These are phyloP conservation scores for Isoetes taiwanensis DNA, from an alignment of 75 land plant genomes.

Conservation along the genomic window DNA sequence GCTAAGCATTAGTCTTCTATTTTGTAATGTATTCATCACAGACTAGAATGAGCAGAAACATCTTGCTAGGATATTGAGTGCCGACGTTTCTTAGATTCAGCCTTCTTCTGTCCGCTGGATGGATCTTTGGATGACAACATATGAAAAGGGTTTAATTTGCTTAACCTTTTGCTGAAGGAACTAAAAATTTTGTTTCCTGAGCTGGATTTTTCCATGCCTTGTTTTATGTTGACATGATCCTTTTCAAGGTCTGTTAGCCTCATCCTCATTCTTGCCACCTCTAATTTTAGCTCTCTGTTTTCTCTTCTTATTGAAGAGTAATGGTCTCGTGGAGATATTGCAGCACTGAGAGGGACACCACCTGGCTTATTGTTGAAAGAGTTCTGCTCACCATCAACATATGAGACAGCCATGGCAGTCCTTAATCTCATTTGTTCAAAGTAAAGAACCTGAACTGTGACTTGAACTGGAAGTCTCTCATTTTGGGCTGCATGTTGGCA, in stretches of 20 bases:
- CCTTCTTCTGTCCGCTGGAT: no score
- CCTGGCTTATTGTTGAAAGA: neutral
- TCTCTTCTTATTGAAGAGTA: neutral
- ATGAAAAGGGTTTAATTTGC: no score
- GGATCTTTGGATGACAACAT: no score
- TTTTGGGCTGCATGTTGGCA: slow-evolving; percentile 96
- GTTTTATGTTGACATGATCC: neutral
- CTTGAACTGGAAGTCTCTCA: slow-evolving; percentile 78
- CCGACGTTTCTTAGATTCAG: no score
- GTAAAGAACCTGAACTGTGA: slow-evolving; percentile 93
- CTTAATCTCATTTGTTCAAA: slow-evolving; percentile 81
- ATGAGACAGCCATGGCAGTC: slow-evolving; percentile 45
- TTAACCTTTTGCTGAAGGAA: no score
- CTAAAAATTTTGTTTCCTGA: no score
- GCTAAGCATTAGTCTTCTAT: no score
- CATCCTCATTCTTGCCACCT: slow-evolving; percentile 6
- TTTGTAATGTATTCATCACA: no score
- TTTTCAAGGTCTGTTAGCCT: neutral
- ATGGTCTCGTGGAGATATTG: neutral
- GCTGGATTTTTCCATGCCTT: neutral
- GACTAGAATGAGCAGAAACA: no score
- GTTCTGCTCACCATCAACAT: slow-evolving; percentile 8
- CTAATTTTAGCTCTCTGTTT: neutral
- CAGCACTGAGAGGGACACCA: neutral
- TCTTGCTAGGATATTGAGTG: no score